phyloP scores from a whole-genome alignment of 805 yeast genomes.

The Kuraishia cidri region DNA sequence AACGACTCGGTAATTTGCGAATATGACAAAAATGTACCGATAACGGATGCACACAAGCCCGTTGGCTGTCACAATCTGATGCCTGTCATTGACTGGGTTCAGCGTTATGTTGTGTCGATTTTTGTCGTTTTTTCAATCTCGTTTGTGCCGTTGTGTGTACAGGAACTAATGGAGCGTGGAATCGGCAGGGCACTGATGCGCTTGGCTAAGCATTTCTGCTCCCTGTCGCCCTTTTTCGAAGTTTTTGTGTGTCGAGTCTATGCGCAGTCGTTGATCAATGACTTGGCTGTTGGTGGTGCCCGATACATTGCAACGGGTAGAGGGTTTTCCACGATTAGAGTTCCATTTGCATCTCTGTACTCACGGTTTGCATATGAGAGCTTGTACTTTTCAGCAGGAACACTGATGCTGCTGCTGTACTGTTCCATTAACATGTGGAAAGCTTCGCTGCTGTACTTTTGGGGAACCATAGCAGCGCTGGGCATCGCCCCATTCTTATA shows the following conservation, averaged over 20 bases:
- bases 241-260: conserved; percentile 73
- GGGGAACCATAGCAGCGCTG: conserved; percentile 61
- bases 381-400: conserved; percentile 52
- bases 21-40: conserved; percentile 47
- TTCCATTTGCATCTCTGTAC: conserved; percentile 56
- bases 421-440: conserved; percentile 59
- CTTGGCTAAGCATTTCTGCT: conserved; percentile 55
- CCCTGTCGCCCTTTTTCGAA: conserved; percentile 72
- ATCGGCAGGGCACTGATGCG: conserved; percentile 60
- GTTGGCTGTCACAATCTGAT: conserved; percentile 62
- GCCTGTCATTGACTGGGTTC: conserved; percentile 69
- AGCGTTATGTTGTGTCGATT: conserved; percentile 64
- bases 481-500: conserved; percentile 65
- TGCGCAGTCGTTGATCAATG: conserved; percentile 60
- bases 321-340: conserved; percentile 71
- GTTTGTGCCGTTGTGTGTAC: conserved; percentile 67
- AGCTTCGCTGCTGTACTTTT: conserved; percentile 51
- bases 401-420: conserved; percentile 43
- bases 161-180: conserved; percentile 72
- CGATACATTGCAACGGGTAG: conserved; percentile 77
- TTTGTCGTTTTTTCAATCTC: conserved; percentile 69
- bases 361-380: conserved; percentile 64
- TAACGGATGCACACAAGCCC: conserved; percentile 55
- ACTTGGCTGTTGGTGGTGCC: conserved; percentile 73
- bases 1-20: conserved; percentile 54